Evolutionary conservation across 495 filamentous ascomycete genomes (phyloP), one percentile per base, ranked within the genome.

Genomic region (Neurospora sp.): DNA sequence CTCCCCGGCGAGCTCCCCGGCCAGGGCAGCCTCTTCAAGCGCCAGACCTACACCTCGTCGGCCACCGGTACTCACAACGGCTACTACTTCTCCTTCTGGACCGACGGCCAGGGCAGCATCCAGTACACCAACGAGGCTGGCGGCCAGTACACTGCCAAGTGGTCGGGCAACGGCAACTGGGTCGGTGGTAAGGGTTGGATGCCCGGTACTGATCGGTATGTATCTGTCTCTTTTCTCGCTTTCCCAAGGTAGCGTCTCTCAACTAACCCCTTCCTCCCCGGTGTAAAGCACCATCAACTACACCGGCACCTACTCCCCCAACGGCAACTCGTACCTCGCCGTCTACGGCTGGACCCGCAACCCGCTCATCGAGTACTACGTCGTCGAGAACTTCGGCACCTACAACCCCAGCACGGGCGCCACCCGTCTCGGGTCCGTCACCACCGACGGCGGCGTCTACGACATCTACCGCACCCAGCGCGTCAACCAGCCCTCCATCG

Each of bases 31-130:
- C 78, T 84, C 46, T 73, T 78, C 20, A 84, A 80, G 48, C 83
- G 84, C 5, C 79, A 78, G 74, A 76, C 79, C 4, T 71, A 71
- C n/a, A 78, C 76, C 48, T 70, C 44, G 70, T 78, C 74, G n/a
- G 77, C 81, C 48, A 88, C 87, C 14, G 87, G 89, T 69, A 86
- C 81, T 18, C 83, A 86, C 80, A 86, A 88, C 73, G 88, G 87
- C 72, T 90, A 83, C 80, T 90, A 88, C 81, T 91, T 87, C 77
- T 87, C 85, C 37, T 90, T 88, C 84, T 90, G 88, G 87, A 90
- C 88, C 66, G 86, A 91, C 54, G 86, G 86, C 5, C 83, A 80
- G 54, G 84, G 82, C 8, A 79, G 78, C 73, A 84, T 90, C 7
- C 82, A 78, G 44, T 91, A 90, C 79, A 88, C 84, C 79, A 90